phyloP scores from a whole-genome alignment of 179 eudicot genomes.

The Silene noctiflora region DNA sequence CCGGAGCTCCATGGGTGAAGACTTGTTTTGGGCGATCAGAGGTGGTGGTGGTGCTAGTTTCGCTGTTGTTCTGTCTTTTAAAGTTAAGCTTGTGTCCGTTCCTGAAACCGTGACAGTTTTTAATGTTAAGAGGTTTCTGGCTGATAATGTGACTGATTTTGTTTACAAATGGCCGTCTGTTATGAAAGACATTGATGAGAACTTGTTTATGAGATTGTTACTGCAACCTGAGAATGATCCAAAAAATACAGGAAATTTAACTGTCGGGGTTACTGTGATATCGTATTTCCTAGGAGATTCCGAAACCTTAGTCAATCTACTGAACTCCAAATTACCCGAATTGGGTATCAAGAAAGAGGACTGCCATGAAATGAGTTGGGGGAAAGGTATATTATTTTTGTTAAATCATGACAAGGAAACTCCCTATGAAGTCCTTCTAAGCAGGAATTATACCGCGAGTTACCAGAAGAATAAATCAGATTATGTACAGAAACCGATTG shows the following conservation, averaged over 20 bases:
- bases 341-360: constrained; percentile 21
- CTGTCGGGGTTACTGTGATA: constrained; percentile 13
- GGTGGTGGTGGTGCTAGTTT: constrained; percentile 30
- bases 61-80: constrained; percentile 21
- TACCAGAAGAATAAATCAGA: constrained; percentile 23
- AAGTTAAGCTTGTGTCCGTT: constrained; percentile 15
- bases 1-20: constrained; percentile 22
- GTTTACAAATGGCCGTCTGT: constrained; percentile 26
- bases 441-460: constrained; percentile 12
- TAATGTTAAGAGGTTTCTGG: constrained; percentile 15
- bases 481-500: constrained; percentile 21
- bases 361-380: constrained; percentile 27
- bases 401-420: constrained; percentile 3
- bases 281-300: constrained; percentile 21
- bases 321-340: constrained; percentile 19
- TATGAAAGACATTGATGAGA: constrained; percentile 20
- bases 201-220: constrained; percentile 21
- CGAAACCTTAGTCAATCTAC: constrained; percentile 16
- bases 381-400: constrained; percentile 18
- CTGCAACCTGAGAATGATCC: constrained; percentile 19
- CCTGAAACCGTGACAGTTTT: constrained; percentile 22
- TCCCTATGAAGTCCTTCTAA: constrained; percentile 7
- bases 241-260: constrained; percentile 11
- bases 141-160: constrained; percentile 23
- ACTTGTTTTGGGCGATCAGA: constrained; percentile 19